Evolutionary conservation across 768 basidiomycete species (phyloP), one percentile per base, ranked within the genome.

Genomic region (Russula foetens): DNA sequence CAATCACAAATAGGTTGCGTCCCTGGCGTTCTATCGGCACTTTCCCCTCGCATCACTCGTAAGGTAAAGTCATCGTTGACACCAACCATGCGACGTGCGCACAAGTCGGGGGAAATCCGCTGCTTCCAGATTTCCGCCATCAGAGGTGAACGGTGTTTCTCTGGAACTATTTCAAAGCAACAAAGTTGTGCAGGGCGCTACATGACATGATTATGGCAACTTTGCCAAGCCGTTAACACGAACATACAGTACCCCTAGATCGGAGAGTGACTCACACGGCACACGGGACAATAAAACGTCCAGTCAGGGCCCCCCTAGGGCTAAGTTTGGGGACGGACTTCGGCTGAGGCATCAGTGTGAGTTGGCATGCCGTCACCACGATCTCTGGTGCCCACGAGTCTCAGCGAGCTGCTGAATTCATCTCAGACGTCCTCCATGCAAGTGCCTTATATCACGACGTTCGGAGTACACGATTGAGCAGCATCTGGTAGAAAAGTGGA

Each of bases 171-270:
- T 26, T 47, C 50, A 46, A 19, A 39, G 43, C 12, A 44, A 23
- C 15, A 19, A 23, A 44, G 26, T 23, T 21, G 44, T 26, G 11
- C 3, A 33, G 23, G 9, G 33, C 15, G 52, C 11, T 31, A 38
- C 47, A 44, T 60, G 48, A 38, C 47, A 44, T 60, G 48, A 11
- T 21, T 29, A 21, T 44, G 45, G 41, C n/a, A 44, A 41, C 24
- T 26, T 52, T 31, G 53, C 53, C 52, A 41, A 23, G 35, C 59
- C 26, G 59, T 50, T 24, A 45, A 49, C 47, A 23, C 21, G 46
- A 55, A 60, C 59, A 39, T 9, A 48, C n/a, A 41, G n/a, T 45
- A 6, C 19, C 43, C 53, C n/a, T 44, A 29, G 15, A 56, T 60
- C 53, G 47, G 48, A 19, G 23, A n/a, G 47, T 35, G 45, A 21